These are phyloP conservation scores for Rhododendron ovatum DNA, from an alignment of 148 eudicot species.

Conservation along the genomic window DNA sequence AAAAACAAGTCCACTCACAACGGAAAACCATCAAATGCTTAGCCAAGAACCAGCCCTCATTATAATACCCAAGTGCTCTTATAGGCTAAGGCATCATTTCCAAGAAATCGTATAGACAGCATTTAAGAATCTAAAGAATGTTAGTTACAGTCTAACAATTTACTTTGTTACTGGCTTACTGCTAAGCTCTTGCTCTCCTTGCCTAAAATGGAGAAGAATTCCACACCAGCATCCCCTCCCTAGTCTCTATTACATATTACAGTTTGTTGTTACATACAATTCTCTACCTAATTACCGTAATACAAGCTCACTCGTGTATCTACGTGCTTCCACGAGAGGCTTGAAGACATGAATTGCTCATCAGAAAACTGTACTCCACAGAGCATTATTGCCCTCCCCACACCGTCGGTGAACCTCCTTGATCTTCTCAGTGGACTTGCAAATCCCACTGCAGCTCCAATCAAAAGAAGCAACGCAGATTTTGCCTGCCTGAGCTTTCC, in stretches of 20 bases:
- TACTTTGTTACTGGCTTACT: constrained; percentile 2
- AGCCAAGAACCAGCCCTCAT: neutral
- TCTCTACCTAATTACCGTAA: neutral
- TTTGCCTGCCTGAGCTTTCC: constrained; percentile 90
- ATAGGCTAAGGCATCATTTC: neutral
- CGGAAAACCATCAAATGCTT: neutral
- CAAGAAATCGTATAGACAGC: neutral
- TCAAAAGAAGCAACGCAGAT: constrained; percentile 82
- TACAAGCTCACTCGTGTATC: neutral
- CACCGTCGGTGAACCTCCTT: constrained; percentile 69
- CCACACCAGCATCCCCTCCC: neutral
- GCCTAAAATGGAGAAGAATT: constrained; percentile 23
- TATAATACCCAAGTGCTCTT: neutral
- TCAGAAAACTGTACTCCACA: constrained; percentile 63
- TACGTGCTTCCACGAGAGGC: constrained; percentile 23
- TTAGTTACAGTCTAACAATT: neutral
- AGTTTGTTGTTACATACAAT: constrained; percentile 14
- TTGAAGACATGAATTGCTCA: constrained; percentile 16
- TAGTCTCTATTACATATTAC: constrained; percentile 1
- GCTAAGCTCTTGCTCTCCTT: constrained; percentile 15
- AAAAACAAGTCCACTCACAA: neutral
- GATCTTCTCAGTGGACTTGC: constrained; percentile 71
- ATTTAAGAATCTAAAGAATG: neutral
- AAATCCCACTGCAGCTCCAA: constrained; percentile 87
- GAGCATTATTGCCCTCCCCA: constrained; percentile 63